Base-by-base conservation (phyloP, 371 early-diverging fungal genomes). In the Mucor racemosus region DNA sequence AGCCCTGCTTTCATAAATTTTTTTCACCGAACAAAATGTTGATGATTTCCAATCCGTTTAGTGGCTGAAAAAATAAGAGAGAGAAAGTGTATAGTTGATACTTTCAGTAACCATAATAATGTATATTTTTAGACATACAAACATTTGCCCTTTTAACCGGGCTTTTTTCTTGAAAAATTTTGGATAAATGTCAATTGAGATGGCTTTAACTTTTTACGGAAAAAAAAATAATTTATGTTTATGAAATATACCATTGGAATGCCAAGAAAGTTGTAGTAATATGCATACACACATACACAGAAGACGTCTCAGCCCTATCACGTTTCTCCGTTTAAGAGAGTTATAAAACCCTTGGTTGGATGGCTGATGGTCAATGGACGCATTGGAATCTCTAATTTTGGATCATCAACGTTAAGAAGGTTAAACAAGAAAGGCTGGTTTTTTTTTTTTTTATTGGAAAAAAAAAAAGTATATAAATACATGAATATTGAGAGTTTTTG, bases 391-490 rank as follows among this genome's bases (percentile, higher is more conserved):
- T 26, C 26, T 26, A 26, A 26, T 26, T 26, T 26, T 26, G 26
- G 26, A 26, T 1, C 26, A 26, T 3, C 26, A 26, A 26, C 3
- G 26, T 26, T 26, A 26, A 26, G 26, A 26, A 26, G 3, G 26
- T 26, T 1, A 26, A 26, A 26, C 1, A 26, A 10, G 26, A 50
- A 21, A 50, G 50, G 50, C 38, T 38, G 38, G 38, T 36, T 36
- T 36, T 36, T 6, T 36, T 36, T n/a, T n/a, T n/a, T n/a, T n/a
- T n/a, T n/a, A n/a, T n/a, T n/a, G n/a, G 26, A 21, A 26, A 21
- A 50, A 50, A 50, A 26, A 55, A 55, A 55, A 35, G 35, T 55
- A 55, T 55, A 55, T 55, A 55, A 34, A 55, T 14, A 35, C 34
- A 54, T 31, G 1, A 26, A 21, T 9, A 31, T 13, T 26, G 31